A percentile compares a stretch with the other conserved stretches of the same genome.
phyloP scores from a whole-genome alignment of 2,329 filamentous ascomycete species.

The Cytospora piceae region DNA sequence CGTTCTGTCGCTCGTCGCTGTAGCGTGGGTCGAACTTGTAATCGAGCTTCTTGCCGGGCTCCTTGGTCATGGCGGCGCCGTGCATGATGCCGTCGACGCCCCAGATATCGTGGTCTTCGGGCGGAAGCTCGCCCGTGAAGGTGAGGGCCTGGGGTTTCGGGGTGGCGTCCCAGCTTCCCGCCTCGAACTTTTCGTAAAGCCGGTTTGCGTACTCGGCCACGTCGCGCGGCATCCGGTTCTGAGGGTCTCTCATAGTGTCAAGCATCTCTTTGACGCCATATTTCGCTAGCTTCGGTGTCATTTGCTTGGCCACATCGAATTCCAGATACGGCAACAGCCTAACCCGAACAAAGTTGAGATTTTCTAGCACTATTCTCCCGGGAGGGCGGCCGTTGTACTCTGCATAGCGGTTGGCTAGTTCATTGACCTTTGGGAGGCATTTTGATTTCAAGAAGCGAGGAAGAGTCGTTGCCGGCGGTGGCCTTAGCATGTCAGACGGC shows the following conservation, averaged over 20 bases:
- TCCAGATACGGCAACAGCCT: conserved; percentile 1
- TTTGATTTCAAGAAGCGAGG: not conserved
- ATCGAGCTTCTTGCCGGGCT: not conserved
- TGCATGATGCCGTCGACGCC: conserved; percentile 39
- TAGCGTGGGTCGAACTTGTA: conserved; percentile 30
- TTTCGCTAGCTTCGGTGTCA: not conserved
- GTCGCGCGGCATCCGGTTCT: not conserved
- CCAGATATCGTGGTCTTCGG: conserved; percentile 37
- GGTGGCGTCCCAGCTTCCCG: conserved; percentile 7
- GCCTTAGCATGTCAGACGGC: not conserved
- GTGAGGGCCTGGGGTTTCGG: not conserved
- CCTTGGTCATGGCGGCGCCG: conserved; percentile 32
- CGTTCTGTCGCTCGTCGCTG: conserved; percentile 20
- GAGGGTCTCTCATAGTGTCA: not conserved
- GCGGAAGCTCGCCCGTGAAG: conserved; percentile 27
- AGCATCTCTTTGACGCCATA: conserved; percentile 2
- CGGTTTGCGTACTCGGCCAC: conserved; percentile 3
- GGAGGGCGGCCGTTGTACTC: conserved; percentile 1
- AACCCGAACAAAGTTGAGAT: not conserved
- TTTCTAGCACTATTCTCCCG: not conserved
- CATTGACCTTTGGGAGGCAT: not conserved
- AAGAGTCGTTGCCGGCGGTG: not conserved
- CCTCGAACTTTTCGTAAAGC: conserved; percentile 19
- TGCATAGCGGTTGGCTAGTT: not conserved
- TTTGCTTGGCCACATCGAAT: not conserved